Conservation (phyloP, 1,284 basidiomycete genomes). For the Trametes polyzona region DNA sequence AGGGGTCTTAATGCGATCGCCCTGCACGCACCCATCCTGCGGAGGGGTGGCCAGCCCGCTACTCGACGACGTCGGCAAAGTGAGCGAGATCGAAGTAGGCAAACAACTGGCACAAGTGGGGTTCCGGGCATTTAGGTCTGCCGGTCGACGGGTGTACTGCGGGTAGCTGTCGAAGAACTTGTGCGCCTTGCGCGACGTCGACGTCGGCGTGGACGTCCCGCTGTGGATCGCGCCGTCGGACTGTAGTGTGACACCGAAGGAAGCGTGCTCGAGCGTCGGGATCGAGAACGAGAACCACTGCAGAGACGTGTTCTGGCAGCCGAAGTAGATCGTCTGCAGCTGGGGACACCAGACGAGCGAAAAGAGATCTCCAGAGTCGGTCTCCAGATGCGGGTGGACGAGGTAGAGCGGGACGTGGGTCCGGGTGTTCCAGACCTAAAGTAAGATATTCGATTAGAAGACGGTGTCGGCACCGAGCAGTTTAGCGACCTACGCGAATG, state of each 20-base stretch:
- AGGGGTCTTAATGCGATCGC: constrained; percentile 38
- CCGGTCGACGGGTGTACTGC: constrained; percentile 63
- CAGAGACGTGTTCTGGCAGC: constrained; percentile 89
- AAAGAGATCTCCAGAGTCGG: constrained; percentile 88
- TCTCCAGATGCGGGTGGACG: constrained; percentile 84
- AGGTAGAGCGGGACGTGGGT: constrained; percentile 76
- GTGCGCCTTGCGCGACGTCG: constrained; percentile 50
- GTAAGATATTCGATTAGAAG: background rate
- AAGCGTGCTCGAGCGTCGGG: constrained; percentile 6
- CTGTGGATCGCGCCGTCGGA: constrained; percentile 36
- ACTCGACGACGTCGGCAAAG: constrained; percentile 19
- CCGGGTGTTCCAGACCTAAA: constrained; percentile 79
- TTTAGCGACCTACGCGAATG: constrained; percentile 61
- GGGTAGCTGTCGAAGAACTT: constrained; percentile 86
- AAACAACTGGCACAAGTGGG: constrained; percentile 31
- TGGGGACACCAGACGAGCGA: constrained; percentile 81
- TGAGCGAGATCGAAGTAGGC: constrained; percentile 21
- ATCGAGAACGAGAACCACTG: constrained; percentile 78
- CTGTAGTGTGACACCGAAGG: constrained; percentile 13
- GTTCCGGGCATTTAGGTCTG: constrained; percentile 66
- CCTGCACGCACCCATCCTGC: constrained; percentile 25
- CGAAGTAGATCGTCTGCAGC: constrained; percentile 81
- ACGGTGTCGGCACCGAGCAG: background rate
- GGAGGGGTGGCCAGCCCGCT: constrained; percentile 16
- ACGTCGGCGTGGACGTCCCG: constrained; percentile 48